Evolutionary conservation across 2,329 filamentous ascomycete species (phyloP), one percentile per base, ranked within the genome.

Genomic region (Talaromyces marneffei): DNA sequence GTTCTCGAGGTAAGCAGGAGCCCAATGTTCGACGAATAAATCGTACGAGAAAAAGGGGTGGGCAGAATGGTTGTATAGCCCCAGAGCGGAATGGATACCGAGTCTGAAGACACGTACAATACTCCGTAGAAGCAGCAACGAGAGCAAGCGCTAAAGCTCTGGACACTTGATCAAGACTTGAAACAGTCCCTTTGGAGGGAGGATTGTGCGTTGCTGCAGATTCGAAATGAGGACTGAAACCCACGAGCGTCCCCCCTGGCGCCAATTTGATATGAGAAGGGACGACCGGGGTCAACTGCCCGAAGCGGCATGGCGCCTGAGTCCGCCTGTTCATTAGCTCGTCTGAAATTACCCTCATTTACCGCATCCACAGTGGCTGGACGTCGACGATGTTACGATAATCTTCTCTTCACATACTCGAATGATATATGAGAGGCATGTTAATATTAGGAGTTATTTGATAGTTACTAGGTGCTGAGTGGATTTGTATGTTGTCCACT

Each of bases 221-320:
- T 18, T n/a, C 39, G 18, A 20, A 40, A 44, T 23, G 16, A 31
- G 52, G 23, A 55, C 52, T 55, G 52, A 55, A 55, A 55, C 52
- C 52, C 52, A 55, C 52, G 52, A 55, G 52, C 4, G n/a, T 27
- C 27, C 33, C 52, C 52, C 52, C 52, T 55, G 52, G 52, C 52
- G 52, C 12, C 52, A 55, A 55, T 9, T 39, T 53, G 52, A n/a
- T 37, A 33, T 29, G 14, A 55, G 33, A 40, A 40, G 14, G 52
- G 23, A 39, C 33, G 52, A 7, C 20, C 31, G 52, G 35, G 52
- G 33, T 25, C 20, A 18, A 35, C 25, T 37, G 35, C 56, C 56
- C 7, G 42, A 50, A 58, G 29, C 29, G 42, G 56, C 42, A 37
- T 58, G n/a, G 55, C n/a, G 48, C n/a, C 27, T 20, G n/a, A 12